Conservation (phyloP, 1,284 basidiomycete genomes). For the Polyporus tsugae region DNA sequence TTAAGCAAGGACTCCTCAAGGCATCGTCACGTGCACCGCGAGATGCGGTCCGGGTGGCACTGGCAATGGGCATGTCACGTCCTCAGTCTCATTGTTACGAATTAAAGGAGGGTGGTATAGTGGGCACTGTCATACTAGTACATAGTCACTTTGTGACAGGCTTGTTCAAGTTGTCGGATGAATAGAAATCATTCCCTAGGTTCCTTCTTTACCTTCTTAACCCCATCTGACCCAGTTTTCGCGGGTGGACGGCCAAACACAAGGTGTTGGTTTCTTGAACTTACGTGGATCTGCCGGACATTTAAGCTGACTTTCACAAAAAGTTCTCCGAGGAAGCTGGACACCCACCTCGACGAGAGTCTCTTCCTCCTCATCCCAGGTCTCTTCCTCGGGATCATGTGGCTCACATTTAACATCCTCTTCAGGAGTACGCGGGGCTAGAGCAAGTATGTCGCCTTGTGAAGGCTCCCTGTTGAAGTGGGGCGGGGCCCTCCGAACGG, state of each 20-base stretch:
- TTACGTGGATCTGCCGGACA: conserved; percentile 15
- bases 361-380: conserved; percentile 10
- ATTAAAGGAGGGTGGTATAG: too few relatives aligned
- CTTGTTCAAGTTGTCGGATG: too few relatives aligned
- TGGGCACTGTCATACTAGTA: not conserved
- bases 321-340: too few relatives aligned
- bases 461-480: conserved; percentile 4
- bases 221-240: not conserved
- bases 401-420: not conserved
- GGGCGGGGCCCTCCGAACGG: not conserved
- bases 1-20: too few relatives aligned
- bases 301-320: too few relatives aligned
- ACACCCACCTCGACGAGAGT: conserved; percentile 20
- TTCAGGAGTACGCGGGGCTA: not conserved
- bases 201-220: conserved; percentile 13
- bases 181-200: not conserved
- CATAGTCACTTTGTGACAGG: too few relatives aligned
- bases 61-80: too few relatives aligned
- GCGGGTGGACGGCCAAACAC: conserved; percentile 14
- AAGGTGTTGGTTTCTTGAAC: conserved; percentile 14
- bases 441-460: too few relatives aligned
- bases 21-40: too few relatives aligned
- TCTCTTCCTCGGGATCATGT: conserved; percentile 2
- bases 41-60: too few relatives aligned
- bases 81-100: too few relatives aligned